Evolutionary conservation across 2,329 filamentous ascomycete species (phyloP), one percentile per base, ranked within the genome.

Genomic region (Colletotrichum eleusines): DNA sequence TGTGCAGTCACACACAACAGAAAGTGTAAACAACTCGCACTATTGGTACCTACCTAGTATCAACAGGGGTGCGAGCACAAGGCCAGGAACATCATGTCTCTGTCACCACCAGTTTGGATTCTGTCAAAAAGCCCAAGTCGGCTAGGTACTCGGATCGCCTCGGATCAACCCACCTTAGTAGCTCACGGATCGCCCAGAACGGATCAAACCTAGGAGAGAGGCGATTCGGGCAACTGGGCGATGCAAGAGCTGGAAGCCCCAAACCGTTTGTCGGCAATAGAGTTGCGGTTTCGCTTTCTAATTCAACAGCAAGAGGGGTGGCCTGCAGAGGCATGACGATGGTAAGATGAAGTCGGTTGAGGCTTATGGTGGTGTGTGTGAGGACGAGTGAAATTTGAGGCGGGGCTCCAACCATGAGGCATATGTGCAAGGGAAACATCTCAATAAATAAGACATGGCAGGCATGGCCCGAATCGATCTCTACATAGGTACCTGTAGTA

Each of bases 241-340:
- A 28, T n/a, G 53, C 68, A 63, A 68, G 44, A 42, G 64, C n/a
- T 40, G 51, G 38, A 18, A 63, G 66, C 23, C 40, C 44, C 58
- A 57, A 40, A 28, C 38, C 20, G 55, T 46, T 57, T 11, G 42
- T 33, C 31, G 28, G 46, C 42, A 53, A 53, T 53, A 64, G 7
- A 51, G 58, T 63, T 35, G 63, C 20, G 7, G 31, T 46, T n/a
- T n/a, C n/a, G n/a, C n/a, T n/a, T n/a, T n/a, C n/a, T n/a, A n/a
- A n/a, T n/a, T n/a, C n/a, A n/a, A n/a, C n/a, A n/a, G n/a, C n/a
- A n/a, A n/a, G n/a, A n/a, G n/a, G n/a, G n/a, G n/a, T n/a, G n/a
- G n/a, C n/a, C n/a, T n/a, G n/a, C n/a, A n/a, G n/a, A n/a, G n/a
- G n/a, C n/a, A n/a, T n/a, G n/a, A n/a, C n/a, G n/a, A n/a, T n/a